Percentiles rank a stretch among this genome's conserved stretches.
Conservation (phyloP, 306 rosid species). For the Vachellia collinsii region DNA sequence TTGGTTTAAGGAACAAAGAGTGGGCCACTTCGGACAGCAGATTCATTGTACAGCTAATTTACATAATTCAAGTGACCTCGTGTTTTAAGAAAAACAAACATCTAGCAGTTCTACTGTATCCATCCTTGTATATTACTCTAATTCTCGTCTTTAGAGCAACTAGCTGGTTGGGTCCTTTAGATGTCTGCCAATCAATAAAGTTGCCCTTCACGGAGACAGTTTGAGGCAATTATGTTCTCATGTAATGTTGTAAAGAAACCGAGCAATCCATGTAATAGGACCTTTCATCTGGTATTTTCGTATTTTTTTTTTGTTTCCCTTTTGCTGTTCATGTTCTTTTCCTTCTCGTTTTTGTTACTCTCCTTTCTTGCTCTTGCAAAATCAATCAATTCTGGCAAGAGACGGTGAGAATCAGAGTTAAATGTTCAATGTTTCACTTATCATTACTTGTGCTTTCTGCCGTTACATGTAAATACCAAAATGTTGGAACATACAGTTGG, state of each 20-base stretch:
- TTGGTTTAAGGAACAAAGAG: background rate
- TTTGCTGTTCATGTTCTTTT: background rate
- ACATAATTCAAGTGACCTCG: conserved; percentile 38
- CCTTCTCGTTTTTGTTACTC: background rate
- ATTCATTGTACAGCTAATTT: conserved; percentile 64
- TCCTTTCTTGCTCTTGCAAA: background rate
- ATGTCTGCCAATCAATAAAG: conserved; percentile 42
- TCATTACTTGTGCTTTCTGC: background rate
- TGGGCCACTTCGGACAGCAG: background rate
- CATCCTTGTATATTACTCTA: conserved; percentile 51
- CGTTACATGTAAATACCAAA: background rate
- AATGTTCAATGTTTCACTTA: background rate
- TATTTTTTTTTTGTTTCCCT: background rate
- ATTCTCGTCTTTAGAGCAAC: conserved; percentile 34
- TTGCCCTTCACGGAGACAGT: conserved; percentile 10
- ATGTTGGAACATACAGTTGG: background rate
- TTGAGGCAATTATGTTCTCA: conserved; percentile 6
- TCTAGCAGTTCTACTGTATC: conserved; percentile 35
- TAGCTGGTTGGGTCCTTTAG: conserved; percentile 27
- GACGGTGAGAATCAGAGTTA: background rate
- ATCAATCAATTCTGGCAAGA: background rate
- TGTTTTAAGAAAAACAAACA: conserved; percentile 30
- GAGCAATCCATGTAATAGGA: background rate
- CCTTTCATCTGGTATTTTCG: background rate
- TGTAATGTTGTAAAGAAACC: conserved; percentile 6